phyloP scores from a whole-genome alignment of 2,329 filamentous ascomycete species.

The Cladobotryum mycophilum region DNA sequence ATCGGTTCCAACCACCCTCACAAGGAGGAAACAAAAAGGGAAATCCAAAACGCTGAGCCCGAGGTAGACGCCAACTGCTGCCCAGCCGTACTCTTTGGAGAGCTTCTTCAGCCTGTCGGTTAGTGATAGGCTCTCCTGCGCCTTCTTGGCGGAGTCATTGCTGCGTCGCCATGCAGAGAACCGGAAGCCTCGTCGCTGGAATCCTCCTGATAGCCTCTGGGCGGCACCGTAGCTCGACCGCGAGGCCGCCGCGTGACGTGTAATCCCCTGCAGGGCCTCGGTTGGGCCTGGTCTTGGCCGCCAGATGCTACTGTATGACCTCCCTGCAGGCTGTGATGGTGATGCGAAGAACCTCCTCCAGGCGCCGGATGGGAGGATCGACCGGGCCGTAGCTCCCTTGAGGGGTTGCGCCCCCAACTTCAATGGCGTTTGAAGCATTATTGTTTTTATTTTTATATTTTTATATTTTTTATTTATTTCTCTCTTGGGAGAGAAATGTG shows the following conservation, averaged over 20 bases:
- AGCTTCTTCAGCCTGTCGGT: constrained; percentile 73
- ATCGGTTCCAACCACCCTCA: constrained; percentile 76
- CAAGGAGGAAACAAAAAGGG: constrained; percentile 88
- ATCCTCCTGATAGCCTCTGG: constrained; percentile 17
- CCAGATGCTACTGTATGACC: constrained; percentile 1
- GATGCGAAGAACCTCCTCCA: constrained; percentile 24
- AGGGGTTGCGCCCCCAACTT: background rate
- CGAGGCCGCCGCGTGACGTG: constrained; percentile 5
- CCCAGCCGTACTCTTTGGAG: constrained; percentile 89
- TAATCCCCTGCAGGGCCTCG: background rate
- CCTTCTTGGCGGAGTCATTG: constrained; percentile 17
- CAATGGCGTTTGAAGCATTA: background rate
- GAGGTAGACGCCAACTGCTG: constrained; percentile 86
- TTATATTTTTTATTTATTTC: background rate
- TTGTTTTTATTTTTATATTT: background rate
- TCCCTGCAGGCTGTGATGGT: constrained; percentile 20
- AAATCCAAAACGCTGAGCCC: constrained; percentile 80
- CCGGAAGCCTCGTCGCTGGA: constrained; percentile 27
- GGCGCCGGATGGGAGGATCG: constrained; percentile 15
- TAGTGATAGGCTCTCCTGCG: constrained; percentile 41
- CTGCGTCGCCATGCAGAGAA: constrained; percentile 29
- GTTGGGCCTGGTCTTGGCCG: constrained; percentile 4
- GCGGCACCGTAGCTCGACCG: constrained; percentile 12
- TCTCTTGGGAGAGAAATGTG: background rate
- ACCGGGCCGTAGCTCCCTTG: constrained; percentile 14